Percentiles rank a stretch among this genome's conserved stretches.
Conservation (phyloP, 2,329 filamentous ascomycete genomes). For the Colletotrichum eleusines region DNA sequence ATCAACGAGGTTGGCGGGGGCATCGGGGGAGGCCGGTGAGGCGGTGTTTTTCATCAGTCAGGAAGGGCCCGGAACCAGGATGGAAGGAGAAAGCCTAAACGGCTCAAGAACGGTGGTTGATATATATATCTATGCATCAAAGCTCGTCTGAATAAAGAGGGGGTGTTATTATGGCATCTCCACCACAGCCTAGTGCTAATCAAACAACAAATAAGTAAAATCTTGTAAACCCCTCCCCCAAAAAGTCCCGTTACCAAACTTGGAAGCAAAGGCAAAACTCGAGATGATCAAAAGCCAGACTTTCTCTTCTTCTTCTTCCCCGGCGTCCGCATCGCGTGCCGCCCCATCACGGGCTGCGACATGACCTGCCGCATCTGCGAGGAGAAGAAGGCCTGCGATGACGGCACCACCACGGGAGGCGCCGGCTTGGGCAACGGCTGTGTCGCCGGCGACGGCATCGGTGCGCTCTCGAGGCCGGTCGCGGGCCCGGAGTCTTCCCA, state of each 20-base stretch:
- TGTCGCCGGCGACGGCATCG: conserved; percentile 2
- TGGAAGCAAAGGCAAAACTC: not conserved
- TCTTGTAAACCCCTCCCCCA: not conserved
- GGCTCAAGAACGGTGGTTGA: not conserved
- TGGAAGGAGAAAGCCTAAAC: not conserved
- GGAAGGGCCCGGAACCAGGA: not conserved
- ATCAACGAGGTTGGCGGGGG: conserved; percentile 67
- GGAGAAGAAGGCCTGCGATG: conserved; percentile 36
- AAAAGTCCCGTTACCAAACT: not conserved
- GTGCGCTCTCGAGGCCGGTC: not conserved
- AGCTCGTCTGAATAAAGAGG: not conserved
- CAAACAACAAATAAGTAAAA: conserved; percentile 8
- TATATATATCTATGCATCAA: not conserved
- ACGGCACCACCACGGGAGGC: conserved; percentile 18
- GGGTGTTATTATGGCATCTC: conserved; percentile 21
- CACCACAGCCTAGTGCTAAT: conserved; percentile 17
- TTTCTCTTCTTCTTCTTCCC: conserved; percentile 52
- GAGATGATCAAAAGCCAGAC: conserved; percentile 26
- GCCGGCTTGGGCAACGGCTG: conserved; percentile 29
- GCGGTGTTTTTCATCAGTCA: not conserved
- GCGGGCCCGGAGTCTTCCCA: conserved; percentile 26
- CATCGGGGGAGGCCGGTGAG: conserved; percentile 56
- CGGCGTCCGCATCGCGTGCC: conserved; percentile 57
- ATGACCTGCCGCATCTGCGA: conserved; percentile 52
- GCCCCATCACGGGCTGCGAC: conserved; percentile 60